Conservation (phyloP, 805 yeast species). For the Cyberlindnera xylosilytica region DNA sequence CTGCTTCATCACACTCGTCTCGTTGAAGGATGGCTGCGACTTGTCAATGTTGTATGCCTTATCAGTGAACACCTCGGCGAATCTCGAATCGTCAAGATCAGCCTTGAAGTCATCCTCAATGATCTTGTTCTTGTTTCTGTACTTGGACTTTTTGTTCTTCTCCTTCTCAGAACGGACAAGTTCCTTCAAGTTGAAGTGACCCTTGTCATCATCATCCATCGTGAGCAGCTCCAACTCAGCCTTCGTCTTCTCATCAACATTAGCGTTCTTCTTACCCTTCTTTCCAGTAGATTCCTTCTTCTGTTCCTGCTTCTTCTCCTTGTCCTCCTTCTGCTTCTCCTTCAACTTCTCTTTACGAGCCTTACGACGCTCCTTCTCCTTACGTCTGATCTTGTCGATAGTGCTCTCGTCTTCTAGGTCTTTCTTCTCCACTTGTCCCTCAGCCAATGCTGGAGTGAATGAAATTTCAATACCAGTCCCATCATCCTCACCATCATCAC, state of each 20-base stretch:
- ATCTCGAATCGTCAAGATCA: conserved; percentile 81
- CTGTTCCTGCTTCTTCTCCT: conserved; percentile 46
- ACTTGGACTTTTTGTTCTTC: conserved; percentile 46
- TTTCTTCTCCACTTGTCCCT: conserved; percentile 28
- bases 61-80: conserved; percentile 75
- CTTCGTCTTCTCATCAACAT: conserved; percentile 40
- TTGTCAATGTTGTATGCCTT: conserved; percentile 96
- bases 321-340: conserved; percentile 50
- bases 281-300: conserved; percentile 29
- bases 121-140: conserved; percentile 44
- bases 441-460: conserved; percentile 74
- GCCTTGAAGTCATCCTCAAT: conserved; percentile 58
- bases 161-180: conserved; percentile 70
- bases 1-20: conserved; percentile 82
- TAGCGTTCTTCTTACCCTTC: conserved; percentile 28
- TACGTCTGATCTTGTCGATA: conserved; percentile 74
- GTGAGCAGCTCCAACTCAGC: conserved; percentile 75
- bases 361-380: conserved; percentile 90
- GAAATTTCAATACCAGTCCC: conserved; percentile 78
- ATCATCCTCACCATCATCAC: conserved; percentile 44
- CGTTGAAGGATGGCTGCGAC: conserved; percentile 83
- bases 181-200: conserved; percentile 78
- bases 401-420: conserved; percentile 59
- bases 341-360: conserved; percentile 76
- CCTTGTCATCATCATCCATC: conserved; percentile 41